Evolutionary conservation across 1,139 yeast species (phyloP), one percentile per base, ranked within the genome.

Genomic region (Debaryomyces fabryi): DNA sequence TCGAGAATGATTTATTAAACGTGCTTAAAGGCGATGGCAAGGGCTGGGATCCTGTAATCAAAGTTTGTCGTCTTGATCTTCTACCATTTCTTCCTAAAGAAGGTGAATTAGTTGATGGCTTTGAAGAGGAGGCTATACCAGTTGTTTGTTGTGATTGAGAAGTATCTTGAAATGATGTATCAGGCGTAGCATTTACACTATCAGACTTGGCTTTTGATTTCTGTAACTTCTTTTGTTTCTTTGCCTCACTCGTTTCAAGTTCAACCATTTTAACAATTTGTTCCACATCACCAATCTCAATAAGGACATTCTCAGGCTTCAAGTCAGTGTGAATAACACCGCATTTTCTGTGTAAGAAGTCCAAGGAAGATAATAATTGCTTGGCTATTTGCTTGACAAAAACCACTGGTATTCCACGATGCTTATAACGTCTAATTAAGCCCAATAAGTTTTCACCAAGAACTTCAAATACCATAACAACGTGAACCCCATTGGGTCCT

Each of bases 321-420:
- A 90, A 73, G 62, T 90, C 97, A 0, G 97, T 90, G 67, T 90
- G 97, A 51, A 90, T 87, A 32, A 90, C 85, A n/a, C 96, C 96
- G 67, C 96, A 88, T 56, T 81, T 85, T 40, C 93, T 71, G 63
- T 90, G 97, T 54, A 90, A 70, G 62, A 86, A 89, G 65, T 90
- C 96, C 53, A 88, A 71, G 0, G 93, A 90, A 18, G 86, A 73
- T 46, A 89, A 69, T 36, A 89, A 77, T 65, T 90, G 96, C 55
- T 84, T 85, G 7, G 95, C 83, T 45, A 90, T 86, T 64, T 86
- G 95, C 65, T 89, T 86, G 24, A 88, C 96, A 57, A 87, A 76
- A 41, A 78, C 79, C 10, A 83, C 64, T 0, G 96, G 96, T 21
- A 89, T 76, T 1, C 96, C 96, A 51, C 86, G 79, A 62, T 84